A percentile compares a stretch with the other conserved stretches of the same genome.
These are phyloP conservation scores for Inosperma sp. DNA, from an alignment of 768 basidiomycete species.

Conservation along the genomic window DNA sequence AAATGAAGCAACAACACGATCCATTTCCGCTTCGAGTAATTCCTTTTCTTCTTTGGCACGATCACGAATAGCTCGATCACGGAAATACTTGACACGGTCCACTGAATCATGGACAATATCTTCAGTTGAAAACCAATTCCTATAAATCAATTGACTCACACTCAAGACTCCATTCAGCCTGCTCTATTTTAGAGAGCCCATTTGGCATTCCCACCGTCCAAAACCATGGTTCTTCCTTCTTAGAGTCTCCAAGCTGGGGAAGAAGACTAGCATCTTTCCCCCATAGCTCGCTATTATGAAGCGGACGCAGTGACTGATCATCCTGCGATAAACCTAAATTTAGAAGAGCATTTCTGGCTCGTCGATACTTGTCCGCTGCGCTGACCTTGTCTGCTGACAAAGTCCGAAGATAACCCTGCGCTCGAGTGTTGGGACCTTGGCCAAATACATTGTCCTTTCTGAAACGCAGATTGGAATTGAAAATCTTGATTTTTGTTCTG, in stretches of 20 bases:
- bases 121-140: not conserved
- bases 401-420: conserved; percentile 14
- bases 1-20: too few species aligned
- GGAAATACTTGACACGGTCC: conserved; percentile 22
- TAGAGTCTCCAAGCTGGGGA: conserved; percentile 13
- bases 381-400: too few species aligned
- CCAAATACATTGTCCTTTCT: conserved; percentile 18
- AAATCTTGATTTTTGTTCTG: conserved; percentile 17
- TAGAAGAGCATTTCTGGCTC: conserved; percentile 13
- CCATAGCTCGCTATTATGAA: conserved; percentile 13
- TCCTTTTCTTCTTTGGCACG: too few species aligned
- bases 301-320: conserved; percentile 13
- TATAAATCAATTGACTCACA: conserved; percentile 15
- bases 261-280: conserved; percentile 14
- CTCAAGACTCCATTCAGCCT: conserved; percentile 21
- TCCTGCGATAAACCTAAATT: conserved; percentile 10
- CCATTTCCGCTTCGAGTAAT: too few species aligned
- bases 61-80: too few species aligned
- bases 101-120: not conserved
- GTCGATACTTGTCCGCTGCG: conserved; percentile 14
- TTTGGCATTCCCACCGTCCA: conserved; percentile 16
- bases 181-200: conserved; percentile 13
- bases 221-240: conserved; percentile 19
- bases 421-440: conserved; percentile 20
- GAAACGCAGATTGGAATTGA: conserved; percentile 16